Evolutionary conservation across 148 eudicot species (phyloP).

Genomic region (Camellia lanceoleosa): DNA sequence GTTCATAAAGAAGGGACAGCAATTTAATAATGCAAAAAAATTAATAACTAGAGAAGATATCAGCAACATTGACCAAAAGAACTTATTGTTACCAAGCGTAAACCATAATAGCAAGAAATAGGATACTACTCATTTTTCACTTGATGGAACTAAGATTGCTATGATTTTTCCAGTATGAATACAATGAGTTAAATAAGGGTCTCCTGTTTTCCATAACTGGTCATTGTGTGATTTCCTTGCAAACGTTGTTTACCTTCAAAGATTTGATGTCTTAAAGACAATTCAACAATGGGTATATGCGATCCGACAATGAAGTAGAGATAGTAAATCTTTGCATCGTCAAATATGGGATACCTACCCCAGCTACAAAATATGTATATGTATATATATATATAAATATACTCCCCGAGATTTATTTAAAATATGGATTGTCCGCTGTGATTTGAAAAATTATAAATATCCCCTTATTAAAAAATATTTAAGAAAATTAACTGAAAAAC

Average conservation of each 20-base stretch:
- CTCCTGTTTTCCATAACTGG: constrained; percentile 77
- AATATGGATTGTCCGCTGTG: too few relatives aligned
- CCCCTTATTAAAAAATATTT: too few relatives aligned
- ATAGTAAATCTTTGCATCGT: constrained; percentile 62
- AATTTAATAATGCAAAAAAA: background rate
- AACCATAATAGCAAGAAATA: too few relatives aligned
- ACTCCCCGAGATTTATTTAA: too few relatives aligned
- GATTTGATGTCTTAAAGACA: constrained; percentile 28
- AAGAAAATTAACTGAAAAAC: too few relatives aligned
- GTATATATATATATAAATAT: too few relatives aligned
- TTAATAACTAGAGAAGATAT: background rate
- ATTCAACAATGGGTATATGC: constrained; percentile 5
- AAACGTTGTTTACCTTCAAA: constrained; percentile 66
- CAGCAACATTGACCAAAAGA: background rate
- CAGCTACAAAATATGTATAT: too few relatives aligned
- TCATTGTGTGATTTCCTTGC: constrained; percentile 85
- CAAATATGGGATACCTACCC: constrained; percentile 62
- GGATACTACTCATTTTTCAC: constrained; percentile 57
- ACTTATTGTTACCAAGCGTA: constrained; percentile 44
- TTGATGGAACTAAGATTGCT: constrained; percentile 73
- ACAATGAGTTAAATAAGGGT: constrained; percentile 82
- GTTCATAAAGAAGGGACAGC: background rate
- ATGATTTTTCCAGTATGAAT: constrained; percentile 77
- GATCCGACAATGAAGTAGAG: constrained; percentile 19
- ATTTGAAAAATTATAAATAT: too few relatives aligned